These are phyloP conservation scores for Suillus sp. DNA, from an alignment of 768 basidiomycete genomes.

Conservation along the genomic window DNA sequence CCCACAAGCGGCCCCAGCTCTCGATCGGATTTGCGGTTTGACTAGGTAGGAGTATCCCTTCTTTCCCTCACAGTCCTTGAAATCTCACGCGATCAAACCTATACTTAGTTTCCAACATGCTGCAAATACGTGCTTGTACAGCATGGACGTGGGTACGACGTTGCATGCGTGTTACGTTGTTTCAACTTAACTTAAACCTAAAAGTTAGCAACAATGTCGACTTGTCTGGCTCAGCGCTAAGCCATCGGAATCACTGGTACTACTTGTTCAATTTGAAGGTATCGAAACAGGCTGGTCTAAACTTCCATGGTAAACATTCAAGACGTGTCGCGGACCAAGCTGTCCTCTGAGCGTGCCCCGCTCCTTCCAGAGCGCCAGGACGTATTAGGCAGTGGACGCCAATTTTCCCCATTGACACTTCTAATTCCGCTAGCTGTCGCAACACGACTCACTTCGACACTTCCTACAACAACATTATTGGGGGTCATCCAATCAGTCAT, in stretches of 20 bases:
- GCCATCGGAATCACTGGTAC: neutral
- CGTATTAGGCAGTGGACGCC: neutral
- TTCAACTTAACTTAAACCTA: neutral
- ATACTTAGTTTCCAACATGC: neutral
- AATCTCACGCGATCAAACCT: neutral
- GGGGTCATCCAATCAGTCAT: conserved; percentile 28
- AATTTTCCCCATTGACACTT: conserved; percentile 21
- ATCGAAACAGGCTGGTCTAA: neutral
- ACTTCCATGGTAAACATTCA: neutral
- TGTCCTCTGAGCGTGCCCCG: neutral
- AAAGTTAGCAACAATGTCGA: neutral
- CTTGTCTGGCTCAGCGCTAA: neutral
- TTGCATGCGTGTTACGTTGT: neutral
- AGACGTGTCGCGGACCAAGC: neutral
- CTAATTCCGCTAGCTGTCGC: conserved; percentile 32
- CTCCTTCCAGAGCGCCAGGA: conserved; percentile 4
- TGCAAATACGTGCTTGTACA: neutral
- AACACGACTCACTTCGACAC: conserved; percentile 22
- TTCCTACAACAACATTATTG: conserved; percentile 31
- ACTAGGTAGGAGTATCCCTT: neutral
- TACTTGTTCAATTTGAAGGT: neutral
- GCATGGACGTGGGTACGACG: neutral
- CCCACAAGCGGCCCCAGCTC: neutral
- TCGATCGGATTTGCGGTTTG: neutral
- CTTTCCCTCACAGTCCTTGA: neutral